Percentiles rank a stretch among this genome's conserved stretches.
Evolutionary conservation across 2,329 filamentous ascomycete genomes (phyloP).

Genomic region (Paracamarosporium sp.): DNA sequence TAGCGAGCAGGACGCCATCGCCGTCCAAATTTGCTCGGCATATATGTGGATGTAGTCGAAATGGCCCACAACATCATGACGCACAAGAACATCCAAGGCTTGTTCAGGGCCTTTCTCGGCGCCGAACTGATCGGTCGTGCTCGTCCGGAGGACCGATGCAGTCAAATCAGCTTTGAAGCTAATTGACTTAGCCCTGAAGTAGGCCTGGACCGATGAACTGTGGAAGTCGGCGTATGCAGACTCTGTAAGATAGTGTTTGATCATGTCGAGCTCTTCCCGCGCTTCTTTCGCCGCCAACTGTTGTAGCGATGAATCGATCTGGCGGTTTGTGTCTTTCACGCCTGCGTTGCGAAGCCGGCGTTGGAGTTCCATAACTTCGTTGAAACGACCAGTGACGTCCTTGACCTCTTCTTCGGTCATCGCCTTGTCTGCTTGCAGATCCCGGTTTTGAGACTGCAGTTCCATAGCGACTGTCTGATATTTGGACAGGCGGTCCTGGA

Average conservation of each 20-base stretch:
- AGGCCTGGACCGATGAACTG: conserved; percentile 83
- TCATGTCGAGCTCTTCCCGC: conserved; percentile 83
- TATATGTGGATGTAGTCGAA: conserved; percentile 83
- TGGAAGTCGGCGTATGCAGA: conserved; percentile 70
- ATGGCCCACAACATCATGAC: conserved; percentile 81
- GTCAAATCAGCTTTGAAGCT: conserved; percentile 73
- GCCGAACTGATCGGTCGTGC: not conserved
- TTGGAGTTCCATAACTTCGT: conserved; percentile 96
- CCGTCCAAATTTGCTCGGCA: conserved; percentile 81
- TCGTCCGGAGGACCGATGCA: conserved; percentile 3
- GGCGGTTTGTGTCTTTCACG: conserved; percentile 90
- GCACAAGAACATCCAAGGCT: conserved; percentile 66
- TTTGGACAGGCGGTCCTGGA: conserved; percentile 86
- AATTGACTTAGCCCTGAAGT: conserved; percentile 82
- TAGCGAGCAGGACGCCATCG: conserved; percentile 77
- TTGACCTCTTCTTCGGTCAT: conserved; percentile 93
- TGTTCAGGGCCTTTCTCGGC: conserved; percentile 70
- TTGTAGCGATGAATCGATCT: conserved; percentile 87
- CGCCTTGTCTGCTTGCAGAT: conserved; percentile 69
- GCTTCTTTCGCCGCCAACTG: conserved; percentile 89
- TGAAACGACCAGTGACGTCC: conserved; percentile 84
- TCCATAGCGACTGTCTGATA: conserved; percentile 90
- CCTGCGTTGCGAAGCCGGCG: conserved; percentile 91
- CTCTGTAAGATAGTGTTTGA: conserved; percentile 85
- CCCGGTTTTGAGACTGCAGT: not conserved